These are phyloP conservation scores for Eucalyptus rudis DNA, from an alignment of 345 rosid genomes.

Conservation along the genomic window DNA sequence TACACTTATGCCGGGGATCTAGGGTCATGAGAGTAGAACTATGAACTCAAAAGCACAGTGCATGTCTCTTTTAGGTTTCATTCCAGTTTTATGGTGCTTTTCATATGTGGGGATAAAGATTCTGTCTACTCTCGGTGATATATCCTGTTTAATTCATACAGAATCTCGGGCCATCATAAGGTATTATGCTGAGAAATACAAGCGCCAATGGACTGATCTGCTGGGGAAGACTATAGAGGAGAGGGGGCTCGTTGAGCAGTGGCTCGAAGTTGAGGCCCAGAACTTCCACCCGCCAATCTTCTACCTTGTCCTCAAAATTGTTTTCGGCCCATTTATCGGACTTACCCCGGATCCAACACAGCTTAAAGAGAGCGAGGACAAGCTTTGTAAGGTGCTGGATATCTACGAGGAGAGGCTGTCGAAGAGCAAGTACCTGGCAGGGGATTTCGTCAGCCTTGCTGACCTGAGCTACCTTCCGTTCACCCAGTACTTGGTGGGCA, in stretches of 20 bases:
- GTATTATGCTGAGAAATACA: slow-evolving; percentile 58
- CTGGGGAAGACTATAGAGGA: slow-evolving; percentile 26
- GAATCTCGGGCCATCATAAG: slow-evolving; percentile 69
- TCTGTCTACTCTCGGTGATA: background rate
- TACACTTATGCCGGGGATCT: background rate
- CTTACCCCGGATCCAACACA: slow-evolving; percentile 22
- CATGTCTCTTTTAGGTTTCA: background rate
- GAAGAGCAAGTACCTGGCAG: slow-evolving; percentile 48
- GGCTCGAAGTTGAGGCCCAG: slow-evolving; percentile 58
- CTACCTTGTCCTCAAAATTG: slow-evolving; percentile 17
- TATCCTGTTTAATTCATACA: background rate
- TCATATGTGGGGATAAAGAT: background rate
- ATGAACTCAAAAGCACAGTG: background rate
- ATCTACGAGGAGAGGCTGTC: slow-evolving; percentile 55
- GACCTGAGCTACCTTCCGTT: slow-evolving; percentile 56
- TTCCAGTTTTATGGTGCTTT: background rate
- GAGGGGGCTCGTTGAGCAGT: slow-evolving; percentile 53
- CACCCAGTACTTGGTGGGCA: slow-evolving; percentile 47
- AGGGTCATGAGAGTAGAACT: background rate
- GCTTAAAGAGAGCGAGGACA: slow-evolving; percentile 52
- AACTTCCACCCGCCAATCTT: slow-evolving; percentile 35
- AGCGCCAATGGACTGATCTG: slow-evolving; percentile 25
- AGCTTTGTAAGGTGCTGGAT: slow-evolving; percentile 38
- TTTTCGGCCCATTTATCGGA: slow-evolving; percentile 32
- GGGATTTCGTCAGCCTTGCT: slow-evolving; percentile 60